A percentile compares a stretch with the other conserved stretches of the same genome.
Conservation (phyloP, 495 filamentous ascomycete species). For the Pyrenula aspistea region DNA sequence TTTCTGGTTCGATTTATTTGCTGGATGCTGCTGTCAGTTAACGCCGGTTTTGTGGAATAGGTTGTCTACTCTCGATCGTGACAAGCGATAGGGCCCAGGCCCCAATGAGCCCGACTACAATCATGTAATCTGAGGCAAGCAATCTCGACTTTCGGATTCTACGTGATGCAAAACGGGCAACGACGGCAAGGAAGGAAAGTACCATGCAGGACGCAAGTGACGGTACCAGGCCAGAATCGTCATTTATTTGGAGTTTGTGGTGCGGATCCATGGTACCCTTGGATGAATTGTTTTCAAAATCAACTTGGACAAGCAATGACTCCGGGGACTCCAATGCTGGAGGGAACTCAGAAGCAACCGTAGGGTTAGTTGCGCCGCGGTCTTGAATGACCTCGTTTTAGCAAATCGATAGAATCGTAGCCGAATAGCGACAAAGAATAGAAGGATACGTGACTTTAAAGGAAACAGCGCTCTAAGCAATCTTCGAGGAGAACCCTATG, state of each 20-base stretch:
- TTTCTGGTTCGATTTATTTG: neutral
- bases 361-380: neutral
- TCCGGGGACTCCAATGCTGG: neutral
- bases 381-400: neutral
- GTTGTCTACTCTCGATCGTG: neutral
- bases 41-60: neutral
- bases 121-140: neutral
- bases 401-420: neutral
- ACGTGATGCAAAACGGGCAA: neutral
- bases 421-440: neutral
- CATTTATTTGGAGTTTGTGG: neutral
- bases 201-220: neutral
- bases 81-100: neutral
- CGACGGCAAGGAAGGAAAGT: neutral
- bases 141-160: neutral
- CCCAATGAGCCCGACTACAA: neutral
- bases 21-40: neutral
- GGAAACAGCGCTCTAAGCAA: neutral
- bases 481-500: neutral
- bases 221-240: neutral
- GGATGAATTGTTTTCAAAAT: neutral
- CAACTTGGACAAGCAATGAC: neutral
- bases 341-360: neutral
- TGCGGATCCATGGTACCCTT: neutral
- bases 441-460: neutral